These are phyloP conservation scores for Lojkania enalia DNA, from an alignment of 2,329 filamentous ascomycete species.

Conservation along the genomic window DNA sequence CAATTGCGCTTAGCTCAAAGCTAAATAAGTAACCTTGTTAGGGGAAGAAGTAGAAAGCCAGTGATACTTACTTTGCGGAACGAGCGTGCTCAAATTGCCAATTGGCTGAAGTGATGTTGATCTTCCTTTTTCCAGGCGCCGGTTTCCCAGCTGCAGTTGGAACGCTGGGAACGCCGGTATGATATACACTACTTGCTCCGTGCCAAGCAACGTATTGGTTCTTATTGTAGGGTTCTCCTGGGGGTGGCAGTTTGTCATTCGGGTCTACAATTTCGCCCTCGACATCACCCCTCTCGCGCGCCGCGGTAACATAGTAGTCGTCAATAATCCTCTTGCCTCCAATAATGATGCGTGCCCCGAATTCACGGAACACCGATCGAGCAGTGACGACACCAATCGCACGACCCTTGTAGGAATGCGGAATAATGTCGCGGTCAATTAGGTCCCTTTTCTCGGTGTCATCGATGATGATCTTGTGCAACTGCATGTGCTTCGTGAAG, in stretches of 20 bases:
- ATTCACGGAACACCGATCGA: constrained; percentile 94
- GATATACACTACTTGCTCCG: constrained; percentile 93
- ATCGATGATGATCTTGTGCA: constrained; percentile 97
- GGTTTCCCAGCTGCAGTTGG: constrained; percentile 74
- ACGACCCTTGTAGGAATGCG: constrained; percentile 97
- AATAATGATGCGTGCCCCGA: constrained; percentile 91
- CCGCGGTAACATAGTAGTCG: constrained; percentile 82
- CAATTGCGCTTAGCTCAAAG: no score
- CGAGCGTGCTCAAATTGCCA: constrained; percentile 96
- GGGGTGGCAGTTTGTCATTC: constrained; percentile 73
- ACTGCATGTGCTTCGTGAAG: constrained; percentile 95
- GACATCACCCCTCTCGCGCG: constrained; percentile 73
- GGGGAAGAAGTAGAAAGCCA: no score
- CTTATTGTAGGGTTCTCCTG: constrained; percentile 92
- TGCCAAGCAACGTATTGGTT: constrained; percentile 99
- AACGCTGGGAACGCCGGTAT: constrained; percentile 77
- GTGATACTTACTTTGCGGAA: constrained; percentile 89
- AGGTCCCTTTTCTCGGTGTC: constrained; percentile 97
- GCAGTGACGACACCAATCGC: constrained; percentile 97
- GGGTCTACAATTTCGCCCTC: constrained; percentile 89
- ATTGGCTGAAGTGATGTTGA: constrained; percentile 88
- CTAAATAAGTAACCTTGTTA: no score
- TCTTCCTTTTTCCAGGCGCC: constrained; percentile 75
- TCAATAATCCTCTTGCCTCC: constrained; percentile 84
- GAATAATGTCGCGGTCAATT: constrained; percentile 93